Evolutionary conservation across 257 asterid genomes (phyloP).

Genomic region (Penstemon newberryi): DNA sequence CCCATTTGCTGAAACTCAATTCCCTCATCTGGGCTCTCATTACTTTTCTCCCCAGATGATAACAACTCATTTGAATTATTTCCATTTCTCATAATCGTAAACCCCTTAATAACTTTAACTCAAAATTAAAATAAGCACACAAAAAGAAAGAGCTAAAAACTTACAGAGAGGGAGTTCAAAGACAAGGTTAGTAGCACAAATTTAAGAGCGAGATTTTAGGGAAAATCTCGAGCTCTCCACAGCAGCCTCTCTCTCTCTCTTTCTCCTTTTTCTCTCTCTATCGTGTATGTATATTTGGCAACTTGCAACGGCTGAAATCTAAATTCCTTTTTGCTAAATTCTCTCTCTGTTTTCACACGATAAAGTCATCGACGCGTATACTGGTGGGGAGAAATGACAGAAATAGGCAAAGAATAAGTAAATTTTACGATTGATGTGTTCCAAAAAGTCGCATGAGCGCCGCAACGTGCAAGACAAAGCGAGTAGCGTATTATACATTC

Average conservation of each 20-base stretch:
- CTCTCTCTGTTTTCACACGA: constrained; percentile 22
- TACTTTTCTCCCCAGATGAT: constrained; percentile 36
- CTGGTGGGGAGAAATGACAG: constrained; percentile 9
- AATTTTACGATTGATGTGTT: constrained; percentile 23
- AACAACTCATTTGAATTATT: constrained; percentile 44
- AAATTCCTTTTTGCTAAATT: constrained; percentile 14
- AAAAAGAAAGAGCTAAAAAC: constrained; percentile 28
- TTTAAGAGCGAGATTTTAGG: constrained; percentile 38
- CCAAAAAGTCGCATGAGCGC: constrained; percentile 33
- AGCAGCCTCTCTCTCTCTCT: constrained; percentile 18
- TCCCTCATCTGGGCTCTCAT: constrained; percentile 55
- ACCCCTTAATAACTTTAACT: constrained; percentile 29
- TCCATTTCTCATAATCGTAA: constrained; percentile 56
- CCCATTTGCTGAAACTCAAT: constrained; percentile 51
- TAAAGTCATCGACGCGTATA: constrained; percentile 41
- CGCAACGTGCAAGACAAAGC: not conserved
- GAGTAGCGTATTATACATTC: too few species aligned
- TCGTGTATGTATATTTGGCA: constrained; percentile 28
- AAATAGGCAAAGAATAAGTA: constrained; percentile 30
- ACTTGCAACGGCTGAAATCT: constrained; percentile 70
- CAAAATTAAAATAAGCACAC: constrained; percentile 11
- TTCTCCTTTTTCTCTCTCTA: constrained; percentile 14
- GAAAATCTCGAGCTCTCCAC: constrained; percentile 43
- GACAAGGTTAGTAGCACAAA: constrained; percentile 27
- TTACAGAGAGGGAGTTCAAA: constrained; percentile 35